These are phyloP conservation scores for Pichia cephalocereana DNA, from an alignment of 805 yeast species.

Conservation along the genomic window DNA sequence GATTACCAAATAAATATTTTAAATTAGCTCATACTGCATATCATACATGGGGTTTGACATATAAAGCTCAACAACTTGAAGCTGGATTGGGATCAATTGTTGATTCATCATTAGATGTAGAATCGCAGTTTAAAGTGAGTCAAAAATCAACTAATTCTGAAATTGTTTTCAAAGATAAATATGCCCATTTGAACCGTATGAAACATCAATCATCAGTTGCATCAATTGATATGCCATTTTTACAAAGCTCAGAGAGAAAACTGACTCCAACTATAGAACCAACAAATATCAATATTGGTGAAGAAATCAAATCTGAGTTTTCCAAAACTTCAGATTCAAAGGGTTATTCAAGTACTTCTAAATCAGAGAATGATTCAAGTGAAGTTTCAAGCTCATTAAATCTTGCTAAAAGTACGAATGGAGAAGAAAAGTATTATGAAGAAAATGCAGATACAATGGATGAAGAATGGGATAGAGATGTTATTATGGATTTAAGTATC, in stretches of 20 bases:
- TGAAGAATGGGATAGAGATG: conserved; percentile 10
- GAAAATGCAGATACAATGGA: neutral
- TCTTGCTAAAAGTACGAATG: neutral
- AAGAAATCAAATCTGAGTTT: neutral
- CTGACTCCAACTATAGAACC: neutral
- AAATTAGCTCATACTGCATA: conserved; percentile 30
- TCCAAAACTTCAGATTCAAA: neutral
- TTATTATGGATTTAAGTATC: conserved; percentile 33
- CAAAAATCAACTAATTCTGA: neutral
- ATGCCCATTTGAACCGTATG: neutral
- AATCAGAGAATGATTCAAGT: neutral
- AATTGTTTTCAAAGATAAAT: neutral
- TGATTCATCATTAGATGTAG: conserved; percentile 7
- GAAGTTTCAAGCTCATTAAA: neutral
- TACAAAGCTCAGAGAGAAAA: too few relatives aligned
- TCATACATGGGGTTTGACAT: conserved; percentile 22
- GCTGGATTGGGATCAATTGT: conserved; percentile 23
- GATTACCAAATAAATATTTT: conserved; percentile 29
- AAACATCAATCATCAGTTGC: neutral
- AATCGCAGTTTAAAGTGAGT: neutral
- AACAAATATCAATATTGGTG: neutral
- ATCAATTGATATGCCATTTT: neutral
- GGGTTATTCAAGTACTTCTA: neutral
- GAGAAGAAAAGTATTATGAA: neutral
- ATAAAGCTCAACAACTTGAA: conserved; percentile 20